Percentiles rank a stretch among this genome's conserved stretches.
Conservation (phyloP, 75 land plant species). For the Azolla pinnata region DNA sequence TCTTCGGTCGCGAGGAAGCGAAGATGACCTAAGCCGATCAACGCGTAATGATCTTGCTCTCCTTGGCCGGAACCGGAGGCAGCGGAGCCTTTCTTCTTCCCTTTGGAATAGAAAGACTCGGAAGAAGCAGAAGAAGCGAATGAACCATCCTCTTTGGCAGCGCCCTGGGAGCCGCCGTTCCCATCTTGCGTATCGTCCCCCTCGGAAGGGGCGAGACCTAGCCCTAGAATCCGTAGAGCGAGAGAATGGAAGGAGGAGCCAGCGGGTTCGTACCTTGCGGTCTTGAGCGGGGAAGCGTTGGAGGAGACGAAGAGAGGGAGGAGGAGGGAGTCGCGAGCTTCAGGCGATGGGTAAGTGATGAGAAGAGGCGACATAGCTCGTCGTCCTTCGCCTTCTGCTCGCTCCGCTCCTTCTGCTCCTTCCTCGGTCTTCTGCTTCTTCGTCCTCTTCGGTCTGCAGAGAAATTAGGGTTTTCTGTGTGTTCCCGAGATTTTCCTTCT, state of each 20-base stretch:
- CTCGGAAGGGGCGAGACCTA: slow-evolving; percentile 27
- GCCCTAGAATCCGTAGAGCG: slow-evolving; percentile 55
- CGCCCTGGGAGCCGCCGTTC: slow-evolving; percentile 20
- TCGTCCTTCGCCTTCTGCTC: no score
- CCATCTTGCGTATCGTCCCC: slow-evolving; percentile 23
- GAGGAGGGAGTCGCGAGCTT: not conserved
- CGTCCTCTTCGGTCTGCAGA: no score
- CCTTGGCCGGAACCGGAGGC: slow-evolving; percentile 35
- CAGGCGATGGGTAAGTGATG: slow-evolving; percentile 5
- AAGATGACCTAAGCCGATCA: slow-evolving; percentile 70
- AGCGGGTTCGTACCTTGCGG: slow-evolving; percentile 65
- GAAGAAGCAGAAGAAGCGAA: slow-evolving; percentile 30
- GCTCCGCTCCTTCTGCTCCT: no score
- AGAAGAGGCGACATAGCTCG: no score
- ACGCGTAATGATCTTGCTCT: slow-evolving; percentile 86
- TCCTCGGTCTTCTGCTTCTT: no score
- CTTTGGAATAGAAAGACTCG: slow-evolving; percentile 65
- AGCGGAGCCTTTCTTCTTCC: slow-evolving; percentile 73
- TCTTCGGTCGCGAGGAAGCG: slow-evolving; percentile 90
- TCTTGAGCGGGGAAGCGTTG: slow-evolving; percentile 60
- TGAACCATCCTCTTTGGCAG: no score
- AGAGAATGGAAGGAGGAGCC: slow-evolving; percentile 73
- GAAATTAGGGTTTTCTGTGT: no score
- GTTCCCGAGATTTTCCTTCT: no score
- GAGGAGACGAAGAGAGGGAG: slow-evolving; percentile 58